Evolutionary conservation across 2,329 filamentous ascomycete genomes (phyloP).

Genomic region (Fusarium tanahbumbuense): DNA sequence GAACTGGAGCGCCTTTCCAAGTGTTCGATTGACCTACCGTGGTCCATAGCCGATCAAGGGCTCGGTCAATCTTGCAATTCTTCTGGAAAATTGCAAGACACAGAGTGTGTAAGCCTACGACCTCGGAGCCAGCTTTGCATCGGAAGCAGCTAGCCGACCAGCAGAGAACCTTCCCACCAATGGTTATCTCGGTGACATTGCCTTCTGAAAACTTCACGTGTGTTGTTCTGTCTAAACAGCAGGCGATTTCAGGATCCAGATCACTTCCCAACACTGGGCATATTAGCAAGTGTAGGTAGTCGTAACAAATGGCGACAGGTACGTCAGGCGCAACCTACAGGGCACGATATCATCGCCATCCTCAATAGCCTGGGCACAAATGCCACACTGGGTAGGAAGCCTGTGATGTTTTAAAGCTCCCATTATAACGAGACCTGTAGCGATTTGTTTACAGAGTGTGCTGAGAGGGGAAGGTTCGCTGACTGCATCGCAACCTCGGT

Average conservation of each 20-base stretch:
- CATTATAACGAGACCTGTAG: neutral
- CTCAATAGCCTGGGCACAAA: neutral
- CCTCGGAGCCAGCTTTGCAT: constrained; percentile 2
- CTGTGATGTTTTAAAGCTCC: neutral
- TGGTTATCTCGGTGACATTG: neutral
- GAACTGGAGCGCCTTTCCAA: constrained; percentile 8
- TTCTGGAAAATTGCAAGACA: constrained; percentile 6
- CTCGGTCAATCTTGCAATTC: neutral
- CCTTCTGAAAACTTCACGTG: neutral
- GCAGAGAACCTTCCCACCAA: neutral
- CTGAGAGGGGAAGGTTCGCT: constrained; percentile 1
- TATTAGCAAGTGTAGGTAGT: neutral
- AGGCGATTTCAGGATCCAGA: neutral
- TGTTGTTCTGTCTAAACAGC: neutral
- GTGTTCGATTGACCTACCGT: neutral
- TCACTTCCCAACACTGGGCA: neutral
- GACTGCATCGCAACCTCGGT: neutral
- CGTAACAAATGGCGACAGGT: accelerated
- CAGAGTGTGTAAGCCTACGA: neutral
- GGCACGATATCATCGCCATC: neutral
- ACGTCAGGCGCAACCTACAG: neutral
- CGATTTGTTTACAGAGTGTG: neutral
- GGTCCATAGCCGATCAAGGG: constrained; percentile 11
- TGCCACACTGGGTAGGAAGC: constrained; percentile 12
- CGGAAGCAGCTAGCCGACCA: constrained; percentile 2